Evolutionary conservation across 2,329 filamentous ascomycete species (phyloP), one percentile per base, ranked within the genome.

Genomic region (Fonsecaea pedrosoi): DNA sequence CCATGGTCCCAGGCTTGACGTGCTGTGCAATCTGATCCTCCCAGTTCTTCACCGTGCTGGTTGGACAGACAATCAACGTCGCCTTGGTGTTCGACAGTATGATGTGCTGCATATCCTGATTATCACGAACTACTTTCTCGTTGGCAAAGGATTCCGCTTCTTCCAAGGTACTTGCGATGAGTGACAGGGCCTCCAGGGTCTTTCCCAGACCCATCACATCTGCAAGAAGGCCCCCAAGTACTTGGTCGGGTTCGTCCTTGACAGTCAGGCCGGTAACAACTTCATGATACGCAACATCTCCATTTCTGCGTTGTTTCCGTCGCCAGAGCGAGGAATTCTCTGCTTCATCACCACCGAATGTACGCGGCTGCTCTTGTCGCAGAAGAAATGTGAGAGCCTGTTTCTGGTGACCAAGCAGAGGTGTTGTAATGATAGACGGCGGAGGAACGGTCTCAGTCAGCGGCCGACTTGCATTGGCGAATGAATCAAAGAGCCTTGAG

Each of bases 21-120:
- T 99, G 95, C 66, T 91, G 86, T 73, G 90, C 90, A 68, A 98
- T 92, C 78, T 99, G 95, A 72, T 93, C 89, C 73, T 94, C 90
- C 95, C 95, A 99, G 74, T 98, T 99, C 32, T 90, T 90, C 65
- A 98, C 89, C 0, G 94, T 95, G 74, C 92, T 97, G 2, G 97
- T 84, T 0, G 95, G 95, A 64, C 91, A 96, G 15, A 99, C 87
- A 18, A 99, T 84, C 37, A 99, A 82, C 0, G 95, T 98, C 0
- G 91, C 88, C 74, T 88, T 90, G 5, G 87, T 88, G 74, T 97
- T 96, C 50, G 82, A 83, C 21, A 80, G 79, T n/a, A 91, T 75
- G 12, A 54, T 34, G 48, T 32, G 40, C 9, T 54, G 32, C 35
- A 38, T 54, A 10, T 75, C 70, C 38, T 77, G 74, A 35, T 77